Base-by-base conservation (phyloP, 2,329 filamentous ascomycete genomes). In the Penicillium frequentans region DNA sequence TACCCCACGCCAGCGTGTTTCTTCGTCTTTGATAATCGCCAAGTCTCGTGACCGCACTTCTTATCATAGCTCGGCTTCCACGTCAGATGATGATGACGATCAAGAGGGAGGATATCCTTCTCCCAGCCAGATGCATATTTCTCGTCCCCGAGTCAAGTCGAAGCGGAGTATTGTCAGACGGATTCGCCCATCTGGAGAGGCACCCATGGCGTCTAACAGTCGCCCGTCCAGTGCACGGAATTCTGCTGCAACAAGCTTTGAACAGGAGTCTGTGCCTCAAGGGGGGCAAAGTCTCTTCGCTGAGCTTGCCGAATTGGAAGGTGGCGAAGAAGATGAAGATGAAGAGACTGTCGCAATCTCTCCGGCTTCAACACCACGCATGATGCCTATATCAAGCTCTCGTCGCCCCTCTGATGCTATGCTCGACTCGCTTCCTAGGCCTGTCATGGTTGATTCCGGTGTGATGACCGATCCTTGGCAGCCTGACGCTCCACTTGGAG, bases 61-160 rank as follows among this genome's bases (percentile, higher is more conserved):
- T 0, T 90, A 90, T 75, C 82, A 91, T 68, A 97, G 92, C 75
- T 96, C 92, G 10, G 92, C 92, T 4, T 97, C 93, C 1, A 93
- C 90, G 1, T 96, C 91, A 27, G 88, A 83, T 3, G 91, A 96
- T 51, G 86, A 88, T 55, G 84, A 86, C 53, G 85, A 86, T 56
- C 81, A 85, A 16, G 66, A 66, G 27, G 59, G 74, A 85, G 26
- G 85, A 81, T 68, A 92, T 88, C 9, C 85, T 81, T 69, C 95
- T 88, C 14, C 90, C 82, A 57, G 78, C 85, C 29, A 83, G 86
- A 55, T 77, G 81, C 82, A 88, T 14, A 84, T 88, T 49, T 80
- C 84, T 55, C 88, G 87, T 61, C 89, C 90, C 74, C 89, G 90
- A 53, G 80, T 93, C 55, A 88, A 87, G 55, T 81, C 89, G 57